Evolutionary conservation across 257 asterid genomes (phyloP).

Genomic region (Solanum clarkiae): DNA sequence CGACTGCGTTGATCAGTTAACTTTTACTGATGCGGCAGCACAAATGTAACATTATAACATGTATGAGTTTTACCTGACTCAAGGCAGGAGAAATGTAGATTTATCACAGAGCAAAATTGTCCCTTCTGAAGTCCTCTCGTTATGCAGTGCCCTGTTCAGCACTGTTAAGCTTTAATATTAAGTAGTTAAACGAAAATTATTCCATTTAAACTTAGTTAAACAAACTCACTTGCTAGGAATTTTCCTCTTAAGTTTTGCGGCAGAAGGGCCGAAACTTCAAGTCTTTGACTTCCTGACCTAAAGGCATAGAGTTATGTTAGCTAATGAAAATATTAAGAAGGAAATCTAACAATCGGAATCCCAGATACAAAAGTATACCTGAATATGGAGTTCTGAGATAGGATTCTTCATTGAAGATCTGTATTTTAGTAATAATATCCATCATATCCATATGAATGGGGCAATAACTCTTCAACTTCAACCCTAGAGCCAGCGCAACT

Average conservation of each 20-base stretch:
- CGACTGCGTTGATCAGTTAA: neutral
- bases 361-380: neutral
- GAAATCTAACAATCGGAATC: neutral
- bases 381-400: neutral
- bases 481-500: constrained; percentile 59
- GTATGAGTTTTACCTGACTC: neutral
- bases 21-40: neutral
- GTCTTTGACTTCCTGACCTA: neutral
- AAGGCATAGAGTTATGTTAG: neutral
- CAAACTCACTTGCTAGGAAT: neutral
- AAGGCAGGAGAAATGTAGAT: neutral
- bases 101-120: neutral
- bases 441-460: constrained; percentile 33
- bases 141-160: neutral
- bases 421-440: constrained; percentile 29
- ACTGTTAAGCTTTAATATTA: neutral
- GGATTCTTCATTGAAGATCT: neutral
- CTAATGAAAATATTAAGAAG: neutral
- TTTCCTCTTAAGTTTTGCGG: neutral
- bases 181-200: neutral
- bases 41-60: neutral
- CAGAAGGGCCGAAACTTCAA: neutral
- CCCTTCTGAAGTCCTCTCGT: neutral
- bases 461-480: constrained; percentile 90
- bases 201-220: neutral